Percentiles rank a stretch among this genome's conserved stretches.
Conservation (phyloP, 2,329 filamentous ascomycete species). For the Diaporthe sp. region DNA sequence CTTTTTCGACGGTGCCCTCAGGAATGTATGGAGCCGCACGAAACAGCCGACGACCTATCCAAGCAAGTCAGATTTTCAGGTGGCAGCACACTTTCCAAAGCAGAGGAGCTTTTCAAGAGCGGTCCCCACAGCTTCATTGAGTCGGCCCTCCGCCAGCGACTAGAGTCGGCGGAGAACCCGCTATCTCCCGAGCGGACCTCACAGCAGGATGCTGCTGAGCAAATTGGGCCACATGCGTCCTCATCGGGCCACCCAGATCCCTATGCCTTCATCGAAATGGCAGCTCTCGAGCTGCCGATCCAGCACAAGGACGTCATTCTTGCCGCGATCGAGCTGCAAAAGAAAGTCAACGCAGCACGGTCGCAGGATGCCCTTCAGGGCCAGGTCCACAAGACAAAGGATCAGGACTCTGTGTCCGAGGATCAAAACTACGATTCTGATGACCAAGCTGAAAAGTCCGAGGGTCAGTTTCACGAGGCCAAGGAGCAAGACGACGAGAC, state of each 20-base stretch:
- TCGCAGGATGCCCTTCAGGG: not conserved
- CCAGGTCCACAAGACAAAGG: not conserved
- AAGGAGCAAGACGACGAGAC: not conserved
- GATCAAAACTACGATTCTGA: not conserved
- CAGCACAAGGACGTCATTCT: not conserved
- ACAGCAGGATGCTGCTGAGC: not conserved
- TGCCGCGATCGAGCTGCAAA: not conserved
- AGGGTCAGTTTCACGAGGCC: not conserved
- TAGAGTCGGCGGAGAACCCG: rapidly evolving
- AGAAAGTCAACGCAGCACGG: not conserved
- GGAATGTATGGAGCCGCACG: not conserved
- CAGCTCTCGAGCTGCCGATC: not conserved
- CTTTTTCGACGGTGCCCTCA: not conserved
- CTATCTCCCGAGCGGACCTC: not conserved
- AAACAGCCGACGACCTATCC: not conserved
- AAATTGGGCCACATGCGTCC: too few relatives aligned
- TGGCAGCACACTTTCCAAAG: not conserved
- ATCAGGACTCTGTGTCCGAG: too few relatives aligned
- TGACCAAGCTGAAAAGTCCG: not conserved
- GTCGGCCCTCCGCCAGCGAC: not conserved
- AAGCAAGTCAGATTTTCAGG: not conserved
- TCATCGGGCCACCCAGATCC: rapidly evolving
- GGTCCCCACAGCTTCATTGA: not conserved
- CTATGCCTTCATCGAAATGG: not conserved
- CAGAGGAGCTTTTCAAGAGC: not conserved